Conservation (phyloP, 1,139 yeast genomes). For the Debaryomycetaceae sp. region DNA sequence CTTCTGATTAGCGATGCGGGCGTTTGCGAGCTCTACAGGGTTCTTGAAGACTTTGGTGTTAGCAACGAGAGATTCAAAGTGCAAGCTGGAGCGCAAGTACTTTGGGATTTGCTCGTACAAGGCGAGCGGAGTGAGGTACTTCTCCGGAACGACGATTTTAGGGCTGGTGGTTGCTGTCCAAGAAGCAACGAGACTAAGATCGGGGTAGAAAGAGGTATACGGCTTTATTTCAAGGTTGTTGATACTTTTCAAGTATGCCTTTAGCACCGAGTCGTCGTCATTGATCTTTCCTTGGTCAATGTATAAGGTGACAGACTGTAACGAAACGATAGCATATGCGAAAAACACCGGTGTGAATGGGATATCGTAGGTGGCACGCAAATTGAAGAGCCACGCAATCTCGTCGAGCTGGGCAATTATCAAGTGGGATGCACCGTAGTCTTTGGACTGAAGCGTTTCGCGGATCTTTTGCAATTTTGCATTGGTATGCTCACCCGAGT, state of each 20-base stretch:
- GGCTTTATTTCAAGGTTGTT: constrained; percentile 18
- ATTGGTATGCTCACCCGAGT: constrained; percentile 31
- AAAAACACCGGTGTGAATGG: constrained; percentile 43
- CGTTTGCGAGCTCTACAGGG: constrained; percentile 25
- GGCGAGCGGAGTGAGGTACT: constrained; percentile 23
- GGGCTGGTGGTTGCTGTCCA: constrained; percentile 9
- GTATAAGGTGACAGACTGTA: constrained; percentile 22
- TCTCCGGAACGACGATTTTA: constrained; percentile 22
- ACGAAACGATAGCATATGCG: constrained; percentile 29
- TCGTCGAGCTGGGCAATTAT: constrained; percentile 40
- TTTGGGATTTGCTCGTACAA: constrained; percentile 19
- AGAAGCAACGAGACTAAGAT: constrained; percentile 13
- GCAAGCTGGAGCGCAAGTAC: constrained; percentile 14
- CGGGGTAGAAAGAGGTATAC: constrained; percentile 22
- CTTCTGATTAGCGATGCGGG: constrained; percentile 31
- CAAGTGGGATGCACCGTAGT: constrained; percentile 15
- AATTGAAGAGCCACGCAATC: constrained; percentile 44
- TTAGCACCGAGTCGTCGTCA: constrained; percentile 8
- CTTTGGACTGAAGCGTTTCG: constrained; percentile 9
- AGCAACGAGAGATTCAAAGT: constrained; percentile 24
- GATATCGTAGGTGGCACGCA: constrained; percentile 34
- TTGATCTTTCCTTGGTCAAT: constrained; percentile 25
- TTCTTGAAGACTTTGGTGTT: constrained; percentile 29
- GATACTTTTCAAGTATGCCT: constrained; percentile 18
- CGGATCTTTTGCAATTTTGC: constrained; percentile 23